phyloP scores from a whole-genome alignment of 371 early-diverging fungal species.

The Rhizopus stolonifer region DNA sequence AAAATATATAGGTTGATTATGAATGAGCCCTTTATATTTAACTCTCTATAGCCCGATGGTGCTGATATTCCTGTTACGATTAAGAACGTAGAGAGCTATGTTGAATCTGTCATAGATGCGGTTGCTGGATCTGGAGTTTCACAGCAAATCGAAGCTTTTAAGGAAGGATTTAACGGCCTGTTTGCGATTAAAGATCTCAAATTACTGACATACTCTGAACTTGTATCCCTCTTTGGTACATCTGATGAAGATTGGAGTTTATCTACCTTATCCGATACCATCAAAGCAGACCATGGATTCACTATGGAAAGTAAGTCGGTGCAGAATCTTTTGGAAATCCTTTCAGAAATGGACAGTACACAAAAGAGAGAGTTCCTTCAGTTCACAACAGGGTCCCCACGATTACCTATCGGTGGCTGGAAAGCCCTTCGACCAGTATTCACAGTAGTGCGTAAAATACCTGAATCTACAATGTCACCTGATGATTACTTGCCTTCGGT shows the following conservation, averaged over 20 bases:
- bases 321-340: slow-evolving; percentile 61
- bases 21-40: not conserved
- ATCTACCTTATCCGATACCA: slow-evolving; percentile 64
- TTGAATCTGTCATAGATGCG: slow-evolving; percentile 65
- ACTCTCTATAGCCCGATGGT: slow-evolving; percentile 50
- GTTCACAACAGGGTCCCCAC: slow-evolving; percentile 92
- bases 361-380: slow-evolving; percentile 83
- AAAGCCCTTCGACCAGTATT: slow-evolving; percentile 79
- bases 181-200: slow-evolving; percentile 71
- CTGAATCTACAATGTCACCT: slow-evolving; percentile 62
- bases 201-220: slow-evolving; percentile 71
- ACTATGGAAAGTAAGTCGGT: slow-evolving; percentile 70
- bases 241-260: slow-evolving; percentile 81
- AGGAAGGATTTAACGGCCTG: slow-evolving; percentile 77
- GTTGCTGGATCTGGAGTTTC: slow-evolving; percentile 75
- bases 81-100: slow-evolving; percentile 74
- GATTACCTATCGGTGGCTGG: slow-evolving; percentile 88
- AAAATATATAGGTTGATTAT: slow-evolving; percentile 3
- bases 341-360: slow-evolving; percentile 58
- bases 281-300: slow-evolving; percentile 91
- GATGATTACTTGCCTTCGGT: slow-evolving; percentile 91
- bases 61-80: slow-evolving; percentile 66
- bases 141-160: slow-evolving; percentile 74
- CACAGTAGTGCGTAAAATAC: slow-evolving; percentile 83
- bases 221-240: slow-evolving; percentile 68